Evolutionary conservation across 164 flowering plant genomes (phyloP).

Genomic region (Tetrastigma voinierianum): DNA sequence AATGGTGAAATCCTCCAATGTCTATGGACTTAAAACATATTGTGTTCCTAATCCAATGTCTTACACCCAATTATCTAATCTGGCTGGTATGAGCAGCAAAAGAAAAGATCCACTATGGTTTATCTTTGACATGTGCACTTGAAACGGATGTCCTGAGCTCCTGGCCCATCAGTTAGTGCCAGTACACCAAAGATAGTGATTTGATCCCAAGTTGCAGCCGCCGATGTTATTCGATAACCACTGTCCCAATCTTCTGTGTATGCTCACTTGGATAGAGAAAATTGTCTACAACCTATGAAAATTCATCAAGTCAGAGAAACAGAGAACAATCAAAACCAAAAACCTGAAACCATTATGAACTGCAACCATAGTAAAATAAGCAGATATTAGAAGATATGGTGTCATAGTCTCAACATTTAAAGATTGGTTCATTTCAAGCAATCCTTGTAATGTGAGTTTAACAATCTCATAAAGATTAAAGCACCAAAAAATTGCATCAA

Average conservation of each 20-base stretch:
- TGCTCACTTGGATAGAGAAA: constrained; percentile 91
- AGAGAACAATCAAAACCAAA: neutral
- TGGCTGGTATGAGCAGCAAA: no score
- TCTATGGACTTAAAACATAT: no score
- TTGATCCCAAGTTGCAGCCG: constrained; percentile 88
- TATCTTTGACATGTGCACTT: constrained; percentile 83
- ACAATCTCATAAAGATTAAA: no score
- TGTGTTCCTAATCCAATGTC: no score
- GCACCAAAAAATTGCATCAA: no score
- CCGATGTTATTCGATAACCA: constrained; percentile 75
- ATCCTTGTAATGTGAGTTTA: no score
- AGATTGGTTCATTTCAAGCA: no score
- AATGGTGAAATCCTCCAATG: no score
- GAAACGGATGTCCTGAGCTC: constrained; percentile 83
- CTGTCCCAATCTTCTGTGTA: constrained; percentile 81
- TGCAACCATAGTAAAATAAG: no score
- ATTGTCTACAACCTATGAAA: constrained; percentile 76
- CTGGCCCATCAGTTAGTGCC: constrained; percentile 77
- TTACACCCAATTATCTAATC: neutral
- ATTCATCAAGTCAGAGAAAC: constrained; percentile 3
- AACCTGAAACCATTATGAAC: neutral
- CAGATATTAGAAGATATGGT: no score
- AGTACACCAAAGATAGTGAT: constrained; percentile 80
- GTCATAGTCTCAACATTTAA: no score
- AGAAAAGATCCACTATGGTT: no score